These are phyloP conservation scores for Penicillium cinerascens DNA, from an alignment of 495 filamentous ascomycete species.

Conservation along the genomic window DNA sequence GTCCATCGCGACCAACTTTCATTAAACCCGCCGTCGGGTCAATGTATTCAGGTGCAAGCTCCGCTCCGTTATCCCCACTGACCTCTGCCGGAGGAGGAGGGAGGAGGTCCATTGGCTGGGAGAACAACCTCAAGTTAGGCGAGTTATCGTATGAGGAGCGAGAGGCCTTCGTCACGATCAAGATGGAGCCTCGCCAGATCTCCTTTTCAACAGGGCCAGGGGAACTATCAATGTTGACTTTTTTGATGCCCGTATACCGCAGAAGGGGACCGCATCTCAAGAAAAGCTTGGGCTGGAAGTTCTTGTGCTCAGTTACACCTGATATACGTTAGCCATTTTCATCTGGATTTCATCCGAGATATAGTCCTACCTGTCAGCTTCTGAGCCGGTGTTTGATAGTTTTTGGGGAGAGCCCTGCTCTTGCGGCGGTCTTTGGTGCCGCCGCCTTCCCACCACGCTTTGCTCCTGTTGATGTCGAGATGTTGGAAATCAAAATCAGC, in stretches of 20 bases:
- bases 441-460: constrained; percentile 48
- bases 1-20: constrained; percentile 75
- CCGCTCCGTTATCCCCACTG: constrained; percentile 54
- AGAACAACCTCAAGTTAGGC: constrained; percentile 77
- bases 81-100: constrained; percentile 75
- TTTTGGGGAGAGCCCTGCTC: constrained; percentile 40
- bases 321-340: constrained; percentile 15
- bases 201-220: constrained; percentile 55
- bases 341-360: background rate
- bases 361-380: constrained; percentile 33
- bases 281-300: constrained; percentile 78
- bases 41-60: constrained; percentile 74
- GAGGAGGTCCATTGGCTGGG: constrained; percentile 77
- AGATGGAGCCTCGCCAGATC: constrained; percentile 86
- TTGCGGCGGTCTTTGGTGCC: constrained; percentile 32
- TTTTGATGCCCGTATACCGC: constrained; percentile 76
- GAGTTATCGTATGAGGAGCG: constrained; percentile 75
- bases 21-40: constrained; percentile 85
- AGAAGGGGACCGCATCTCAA: constrained; percentile 87
- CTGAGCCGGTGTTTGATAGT: constrained; percentile 38
- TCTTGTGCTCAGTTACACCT: constrained; percentile 45
- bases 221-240: constrained; percentile 33
- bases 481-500: constrained; percentile 44
- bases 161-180: constrained; percentile 87
- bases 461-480: constrained; percentile 37